phyloP scores from a whole-genome alignment of 192 early-diverging fungal species.

The Entrophospora sp. region DNA sequence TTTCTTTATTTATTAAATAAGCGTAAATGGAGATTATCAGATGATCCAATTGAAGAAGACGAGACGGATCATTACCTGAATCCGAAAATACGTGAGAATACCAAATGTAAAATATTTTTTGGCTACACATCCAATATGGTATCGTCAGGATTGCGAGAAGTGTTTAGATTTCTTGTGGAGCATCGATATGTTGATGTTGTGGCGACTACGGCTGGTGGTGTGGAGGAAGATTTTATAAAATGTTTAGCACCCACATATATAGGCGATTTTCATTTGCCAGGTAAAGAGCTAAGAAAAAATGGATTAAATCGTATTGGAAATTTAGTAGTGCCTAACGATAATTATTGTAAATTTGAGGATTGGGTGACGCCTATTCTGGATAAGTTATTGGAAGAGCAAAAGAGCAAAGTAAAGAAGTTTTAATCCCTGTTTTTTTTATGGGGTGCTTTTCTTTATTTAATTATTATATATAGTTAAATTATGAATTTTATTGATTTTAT shows the following conservation, averaged over 20 bases:
- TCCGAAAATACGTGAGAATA: slow-evolving; percentile 46
- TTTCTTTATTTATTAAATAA: slow-evolving; percentile 12
- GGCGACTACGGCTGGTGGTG: slow-evolving; percentile 88
- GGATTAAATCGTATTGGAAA: slow-evolving; percentile 97
- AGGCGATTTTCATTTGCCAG: slow-evolving; percentile 69
- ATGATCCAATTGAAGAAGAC: slow-evolving; percentile 65
- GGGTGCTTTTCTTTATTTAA: not conserved
- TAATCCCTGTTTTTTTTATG: not conserved
- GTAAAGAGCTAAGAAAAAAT: slow-evolving; percentile 70
- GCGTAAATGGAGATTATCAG: slow-evolving; percentile 74
- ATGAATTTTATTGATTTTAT: not conserved
- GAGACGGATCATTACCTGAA: slow-evolving; percentile 51
- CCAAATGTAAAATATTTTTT: slow-evolving; percentile 95
- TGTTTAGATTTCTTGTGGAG: slow-evolving; percentile 83
- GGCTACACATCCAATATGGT: slow-evolving; percentile 98
- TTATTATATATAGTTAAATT: not conserved
- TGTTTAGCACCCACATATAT: slow-evolving; percentile 85
- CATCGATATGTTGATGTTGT: slow-evolving; percentile 82
- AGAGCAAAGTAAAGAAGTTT: slow-evolving; percentile 47
- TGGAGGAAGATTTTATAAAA: slow-evolving; percentile 99
- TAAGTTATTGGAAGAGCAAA: slow-evolving; percentile 86
- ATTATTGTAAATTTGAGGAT: slow-evolving; percentile 99
- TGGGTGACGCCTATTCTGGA: slow-evolving; percentile 96
- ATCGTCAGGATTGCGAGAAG: slow-evolving; percentile 88
- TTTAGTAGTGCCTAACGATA: slow-evolving; percentile 94